A percentile compares a stretch with the other conserved stretches of the same genome.
phyloP scores from a whole-genome alignment of 495 filamentous ascomycete genomes.

The Lepraria neglecta region DNA sequence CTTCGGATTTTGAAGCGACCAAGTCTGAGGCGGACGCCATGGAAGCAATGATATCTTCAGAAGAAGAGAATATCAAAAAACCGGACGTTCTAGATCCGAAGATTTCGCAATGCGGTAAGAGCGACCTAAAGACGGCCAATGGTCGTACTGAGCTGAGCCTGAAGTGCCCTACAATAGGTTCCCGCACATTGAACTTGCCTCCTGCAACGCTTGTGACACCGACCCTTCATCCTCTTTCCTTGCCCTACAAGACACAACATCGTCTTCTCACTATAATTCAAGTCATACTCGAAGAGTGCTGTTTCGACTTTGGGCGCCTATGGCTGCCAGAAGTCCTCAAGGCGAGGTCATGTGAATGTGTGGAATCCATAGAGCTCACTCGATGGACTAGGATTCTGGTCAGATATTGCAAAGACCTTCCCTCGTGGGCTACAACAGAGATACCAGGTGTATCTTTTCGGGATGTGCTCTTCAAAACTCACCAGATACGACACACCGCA shows the following conservation, averaged over 20 bases:
- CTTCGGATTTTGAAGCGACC: too few species aligned
- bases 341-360: constrained; percentile 33
- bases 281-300: constrained; percentile 38
- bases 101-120: too few species aligned
- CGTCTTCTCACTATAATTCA: constrained; percentile 35
- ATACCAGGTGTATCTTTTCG: background rate
- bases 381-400: constrained; percentile 20
- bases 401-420: constrained; percentile 2
- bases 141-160: background rate
- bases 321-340: constrained; percentile 34
- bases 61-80: too few species aligned
- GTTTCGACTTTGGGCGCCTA: constrained; percentile 36
- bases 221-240: constrained; percentile 11
- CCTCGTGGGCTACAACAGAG: background rate
- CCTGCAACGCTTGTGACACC: background rate
- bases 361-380: constrained; percentile 37
- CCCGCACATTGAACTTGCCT: background rate
- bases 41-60: too few species aligned
- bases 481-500: background rate
- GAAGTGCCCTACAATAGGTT: background rate
- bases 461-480: background rate
- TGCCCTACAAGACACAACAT: constrained; percentile 41
- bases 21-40: too few species aligned
- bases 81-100: too few species aligned
- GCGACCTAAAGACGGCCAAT: background rate